Evolutionary conservation across 2,329 filamentous ascomycete genomes (phyloP).

Genomic region (Diaporthe helianthi): DNA sequence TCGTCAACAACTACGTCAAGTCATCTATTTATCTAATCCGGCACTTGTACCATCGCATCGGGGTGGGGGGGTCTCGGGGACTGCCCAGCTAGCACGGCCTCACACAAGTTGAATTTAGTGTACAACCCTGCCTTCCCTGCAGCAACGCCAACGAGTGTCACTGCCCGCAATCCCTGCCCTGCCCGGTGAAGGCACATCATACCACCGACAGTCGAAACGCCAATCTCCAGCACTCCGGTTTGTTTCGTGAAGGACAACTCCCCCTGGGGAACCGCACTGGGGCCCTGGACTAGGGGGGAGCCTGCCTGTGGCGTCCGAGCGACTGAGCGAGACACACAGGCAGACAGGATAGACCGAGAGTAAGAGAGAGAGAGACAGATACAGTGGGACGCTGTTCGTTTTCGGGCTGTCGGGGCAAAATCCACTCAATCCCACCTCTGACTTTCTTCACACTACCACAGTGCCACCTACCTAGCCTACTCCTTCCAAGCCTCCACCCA

Average conservation of each 20-base stretch:
- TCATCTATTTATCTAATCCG: background rate
- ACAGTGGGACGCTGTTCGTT: background rate
- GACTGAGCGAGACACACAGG: background rate
- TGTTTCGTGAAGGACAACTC: constrained; percentile 24
- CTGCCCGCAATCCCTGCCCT: background rate
- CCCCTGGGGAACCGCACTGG: background rate
- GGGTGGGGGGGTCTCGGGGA: too few relatives aligned
- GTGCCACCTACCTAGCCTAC: background rate
- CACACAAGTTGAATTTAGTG: background rate
- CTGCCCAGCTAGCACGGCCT: background rate
- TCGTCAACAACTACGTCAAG: constrained; percentile 20
- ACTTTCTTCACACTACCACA: background rate
- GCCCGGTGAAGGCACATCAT: constrained; percentile 24
- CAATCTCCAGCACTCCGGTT: constrained; percentile 23
- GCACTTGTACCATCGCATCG: constrained; percentile 10
- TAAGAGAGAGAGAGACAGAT: background rate
- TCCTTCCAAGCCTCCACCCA: background rate
- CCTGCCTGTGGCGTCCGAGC: constrained; percentile 22
- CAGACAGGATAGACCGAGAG: too few relatives aligned
- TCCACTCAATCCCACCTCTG: constrained; percentile 17
- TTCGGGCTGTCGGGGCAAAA: constrained; percentile 17
- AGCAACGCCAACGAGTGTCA: background rate
- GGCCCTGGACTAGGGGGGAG: background rate
- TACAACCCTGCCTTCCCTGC: constrained; percentile 1
- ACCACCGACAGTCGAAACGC: constrained; percentile 22